phyloP scores from a whole-genome alignment of 192 early-diverging fungal species.

The Rhizophagus sp. region DNA sequence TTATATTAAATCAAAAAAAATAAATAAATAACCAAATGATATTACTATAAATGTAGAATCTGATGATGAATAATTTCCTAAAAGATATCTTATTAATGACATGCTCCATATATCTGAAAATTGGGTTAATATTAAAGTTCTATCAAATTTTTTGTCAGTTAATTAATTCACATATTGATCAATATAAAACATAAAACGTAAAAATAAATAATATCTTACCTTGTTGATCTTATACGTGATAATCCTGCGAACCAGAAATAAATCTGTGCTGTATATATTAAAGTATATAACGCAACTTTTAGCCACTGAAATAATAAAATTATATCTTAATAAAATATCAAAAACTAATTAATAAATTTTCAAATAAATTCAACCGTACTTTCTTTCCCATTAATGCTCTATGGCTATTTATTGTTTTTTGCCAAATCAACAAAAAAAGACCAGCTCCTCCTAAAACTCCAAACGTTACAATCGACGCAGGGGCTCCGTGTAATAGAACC shows the following conservation, averaged over 20 bases:
- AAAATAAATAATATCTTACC: not conserved
- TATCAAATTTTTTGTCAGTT: slow-evolving; percentile 7
- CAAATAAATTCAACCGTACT: not conserved
- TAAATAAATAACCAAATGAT: not conserved
- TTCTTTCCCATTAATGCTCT: not conserved
- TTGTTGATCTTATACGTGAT: not conserved
- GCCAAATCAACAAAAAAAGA: not conserved
- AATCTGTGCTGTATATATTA: slow-evolving; percentile 35
- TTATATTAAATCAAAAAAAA: not conserved
- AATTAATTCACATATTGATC: not conserved
- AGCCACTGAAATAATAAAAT: not conserved
- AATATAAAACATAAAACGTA: not conserved
- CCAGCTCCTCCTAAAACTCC: slow-evolving; percentile 13
- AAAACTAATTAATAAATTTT: not conserved
- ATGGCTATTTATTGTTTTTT: not conserved
- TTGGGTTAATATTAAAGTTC: slow-evolving; percentile 44
- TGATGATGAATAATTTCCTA: slow-evolving; percentile 34
- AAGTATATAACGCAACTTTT: slow-evolving; percentile 9
- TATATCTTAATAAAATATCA: not conserved
- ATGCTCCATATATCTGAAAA: slow-evolving; percentile 47
- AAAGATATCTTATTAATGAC: slow-evolving; percentile 34
- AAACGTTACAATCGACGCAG: slow-evolving; percentile 13
- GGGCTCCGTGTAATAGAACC: slow-evolving; percentile 1
- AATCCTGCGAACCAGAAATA: slow-evolving; percentile 43
- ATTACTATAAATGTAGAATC: slow-evolving; percentile 29